These are phyloP conservation scores for Penicillium lagena DNA, from an alignment of 495 filamentous ascomycete species.

Conservation along the genomic window DNA sequence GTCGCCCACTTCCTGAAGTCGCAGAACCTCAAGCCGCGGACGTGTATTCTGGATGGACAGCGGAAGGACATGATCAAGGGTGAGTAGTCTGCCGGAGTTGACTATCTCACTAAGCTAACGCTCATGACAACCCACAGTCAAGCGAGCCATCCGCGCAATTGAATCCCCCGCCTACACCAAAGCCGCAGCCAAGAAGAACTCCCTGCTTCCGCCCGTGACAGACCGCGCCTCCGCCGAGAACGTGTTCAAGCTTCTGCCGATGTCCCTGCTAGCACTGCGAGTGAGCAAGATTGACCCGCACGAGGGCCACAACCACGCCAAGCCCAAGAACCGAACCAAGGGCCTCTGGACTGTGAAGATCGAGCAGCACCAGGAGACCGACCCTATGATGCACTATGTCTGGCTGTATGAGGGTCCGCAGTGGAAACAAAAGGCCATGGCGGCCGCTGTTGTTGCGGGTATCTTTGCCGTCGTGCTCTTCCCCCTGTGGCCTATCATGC, in stretches of 20 bases:
- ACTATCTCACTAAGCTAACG: neutral
- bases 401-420: slow-evolving; percentile 96
- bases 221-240: slow-evolving; percentile 84
- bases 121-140: slow-evolving; percentile 53
- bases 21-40: slow-evolving; percentile 84
- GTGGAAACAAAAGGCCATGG: slow-evolving; percentile 88
- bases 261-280: slow-evolving; percentile 91
- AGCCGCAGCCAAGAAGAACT: slow-evolving; percentile 75
- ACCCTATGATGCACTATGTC: slow-evolving; percentile 87
- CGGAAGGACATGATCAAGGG: slow-evolving; percentile 98
- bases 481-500: slow-evolving; percentile 88
- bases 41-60: slow-evolving; percentile 91
- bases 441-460: slow-evolving; percentile 67
- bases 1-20: slow-evolving; percentile 82
- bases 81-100: slow-evolving; percentile 20
- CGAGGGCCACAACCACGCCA: slow-evolving; percentile 66
- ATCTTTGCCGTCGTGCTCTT: slow-evolving; percentile 91
- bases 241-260: slow-evolving; percentile 88
- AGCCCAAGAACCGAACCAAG: slow-evolving; percentile 82
- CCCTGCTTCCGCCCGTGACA: slow-evolving; percentile 79
- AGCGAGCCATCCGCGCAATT: slow-evolving; percentile 91
- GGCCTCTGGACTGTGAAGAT: slow-evolving; percentile 95
- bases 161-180: slow-evolving; percentile 82
- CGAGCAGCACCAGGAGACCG: slow-evolving; percentile 92
- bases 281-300: slow-evolving; percentile 77